A percentile compares a stretch with the other conserved stretches of the same genome.
Evolutionary conservation across 768 basidiomycete genomes (phyloP).

Genomic region (Auricularia heimuer): DNA sequence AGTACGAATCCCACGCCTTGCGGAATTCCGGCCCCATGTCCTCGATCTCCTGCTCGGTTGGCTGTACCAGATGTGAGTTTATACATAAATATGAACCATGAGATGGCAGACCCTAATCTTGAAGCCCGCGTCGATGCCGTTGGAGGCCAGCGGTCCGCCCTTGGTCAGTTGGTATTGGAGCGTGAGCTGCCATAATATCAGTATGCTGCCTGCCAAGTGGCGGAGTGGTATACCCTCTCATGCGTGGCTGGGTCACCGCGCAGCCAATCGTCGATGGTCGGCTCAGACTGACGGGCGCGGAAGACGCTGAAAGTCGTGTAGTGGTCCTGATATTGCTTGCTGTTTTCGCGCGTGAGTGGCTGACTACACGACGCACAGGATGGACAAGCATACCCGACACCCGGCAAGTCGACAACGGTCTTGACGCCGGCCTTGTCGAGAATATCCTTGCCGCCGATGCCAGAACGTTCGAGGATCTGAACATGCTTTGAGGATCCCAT

Average conservation of each 20-base stretch:
- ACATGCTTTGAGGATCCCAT: neutral
- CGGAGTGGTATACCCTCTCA: conserved; percentile 18
- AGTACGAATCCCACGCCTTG: conserved; percentile 55
- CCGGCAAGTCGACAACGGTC: conserved; percentile 59
- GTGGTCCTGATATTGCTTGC: conserved; percentile 66
- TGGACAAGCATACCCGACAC: conserved; percentile 36
- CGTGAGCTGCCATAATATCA: conserved; percentile 31
- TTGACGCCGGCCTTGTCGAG: conserved; percentile 39
- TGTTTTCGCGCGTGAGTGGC: conserved; percentile 14
- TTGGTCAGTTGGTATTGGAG: conserved; percentile 49
- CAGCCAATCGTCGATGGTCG: conserved; percentile 58
- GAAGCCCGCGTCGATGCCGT: conserved; percentile 67
- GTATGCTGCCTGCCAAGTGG: no score
- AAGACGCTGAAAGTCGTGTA: conserved; percentile 66
- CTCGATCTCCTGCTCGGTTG: conserved; percentile 57
- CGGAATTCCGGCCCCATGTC: conserved; percentile 76
- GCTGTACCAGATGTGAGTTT: conserved; percentile 31
- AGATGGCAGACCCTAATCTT: conserved; percentile 31
- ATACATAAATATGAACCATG: neutral
- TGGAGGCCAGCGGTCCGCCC: conserved; percentile 58
- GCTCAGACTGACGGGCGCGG: conserved; percentile 29
- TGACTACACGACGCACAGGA: neutral
- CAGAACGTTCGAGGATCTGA: conserved; percentile 61
- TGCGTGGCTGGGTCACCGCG: conserved; percentile 46
- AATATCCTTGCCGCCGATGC: conserved; percentile 43